Evolutionary conservation across 495 filamentous ascomycete genomes (phyloP), one percentile per base, ranked within the genome.

Genomic region (Chaetomium cochliodes): DNA sequence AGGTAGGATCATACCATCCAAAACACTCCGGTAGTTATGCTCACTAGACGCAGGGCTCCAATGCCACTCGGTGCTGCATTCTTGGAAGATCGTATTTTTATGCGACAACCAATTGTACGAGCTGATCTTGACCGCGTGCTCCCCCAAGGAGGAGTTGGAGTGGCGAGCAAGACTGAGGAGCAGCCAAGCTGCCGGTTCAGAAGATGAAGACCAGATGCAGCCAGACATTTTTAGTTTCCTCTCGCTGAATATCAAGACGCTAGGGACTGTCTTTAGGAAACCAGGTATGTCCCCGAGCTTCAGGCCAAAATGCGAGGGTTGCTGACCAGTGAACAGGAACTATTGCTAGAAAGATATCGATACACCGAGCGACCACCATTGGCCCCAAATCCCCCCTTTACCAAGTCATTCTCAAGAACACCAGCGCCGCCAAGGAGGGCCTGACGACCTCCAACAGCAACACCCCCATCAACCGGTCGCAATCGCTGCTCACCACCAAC

Each of bases 21-120:
- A 11, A 18, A 18, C 12, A 26, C 20, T 0, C 25, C 25, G 5
- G 20, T 2, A 16, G 8, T 11, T 9, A 22, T 63, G 37, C 69
- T 75, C 47, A 72, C 65, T 8, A 15, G 5, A 13, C 18, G 54
- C 66, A 96, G 93, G 93, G 2, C 75, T 97, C 8, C 90, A 89
- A 77, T 97, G 92, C 71, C 86, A 93, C 70, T 90, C 87, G 22
- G 92, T 90, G 23, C 86, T 88, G 15, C 91, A 91, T 73, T 92
- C 92, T 2, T 98, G 93, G 93, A 98, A 97, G 73, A 72, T 97
- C n/a, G 79, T 90, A 18, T 97, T 98, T 68, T 88, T 93, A 68
- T 82, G 85, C 49, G 82, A 88, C 51, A 83, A 90, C 65, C 86
- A 88, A 47, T 82, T 90, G 22, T 94, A 88, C 72, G 94, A 98